Conservation (phyloP, 2,329 filamentous ascomycete genomes). For the Cladosporium oxysporum region DNA sequence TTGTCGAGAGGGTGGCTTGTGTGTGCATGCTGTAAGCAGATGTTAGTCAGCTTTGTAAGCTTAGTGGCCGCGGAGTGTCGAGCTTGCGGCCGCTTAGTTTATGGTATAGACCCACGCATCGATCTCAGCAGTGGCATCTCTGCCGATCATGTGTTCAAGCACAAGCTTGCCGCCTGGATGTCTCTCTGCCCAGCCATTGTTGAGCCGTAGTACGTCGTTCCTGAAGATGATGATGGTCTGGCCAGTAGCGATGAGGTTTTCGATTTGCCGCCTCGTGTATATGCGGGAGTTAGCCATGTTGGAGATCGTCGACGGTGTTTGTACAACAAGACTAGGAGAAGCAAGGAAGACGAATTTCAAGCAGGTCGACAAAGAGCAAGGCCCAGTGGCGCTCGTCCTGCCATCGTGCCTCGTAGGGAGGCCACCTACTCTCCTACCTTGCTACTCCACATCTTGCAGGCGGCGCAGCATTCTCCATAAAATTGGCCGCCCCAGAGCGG, state of each 20-base stretch:
- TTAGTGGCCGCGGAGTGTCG: slow-evolving; percentile 11
- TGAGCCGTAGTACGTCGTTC: slow-evolving; percentile 56
- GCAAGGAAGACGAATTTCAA: background rate
- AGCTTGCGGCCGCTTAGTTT: slow-evolving; percentile 1
- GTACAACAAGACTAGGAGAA: background rate
- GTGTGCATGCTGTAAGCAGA: slow-evolving; percentile 53
- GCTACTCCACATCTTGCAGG: slow-evolving; percentile 15
- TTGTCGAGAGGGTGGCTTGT: slow-evolving; percentile 54
- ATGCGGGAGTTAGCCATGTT: slow-evolving; percentile 26
- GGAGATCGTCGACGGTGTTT: slow-evolving; percentile 25
- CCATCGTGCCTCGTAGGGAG: background rate
- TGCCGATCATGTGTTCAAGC: slow-evolving; percentile 66
- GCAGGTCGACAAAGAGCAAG: slow-evolving; percentile 1
- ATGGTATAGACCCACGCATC: slow-evolving; percentile 37
- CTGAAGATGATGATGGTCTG: slow-evolving; percentile 59
- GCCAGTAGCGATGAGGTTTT: slow-evolving; percentile 57
- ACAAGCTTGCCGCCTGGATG: slow-evolving; percentile 63
- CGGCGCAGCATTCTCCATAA: slow-evolving; percentile 17
- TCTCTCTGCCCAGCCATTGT: slow-evolving; percentile 58
- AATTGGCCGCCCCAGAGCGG: slow-evolving; percentile 3
- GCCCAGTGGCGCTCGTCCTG: background rate
- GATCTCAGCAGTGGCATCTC: slow-evolving; percentile 62
- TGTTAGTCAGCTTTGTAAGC: slow-evolving; percentile 35
- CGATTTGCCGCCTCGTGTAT: slow-evolving; percentile 39
- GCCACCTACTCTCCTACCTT: slow-evolving; percentile 10